Conservation (phyloP, 1,284 basidiomycete species). For the Retiboletus flavoniger region DNA sequence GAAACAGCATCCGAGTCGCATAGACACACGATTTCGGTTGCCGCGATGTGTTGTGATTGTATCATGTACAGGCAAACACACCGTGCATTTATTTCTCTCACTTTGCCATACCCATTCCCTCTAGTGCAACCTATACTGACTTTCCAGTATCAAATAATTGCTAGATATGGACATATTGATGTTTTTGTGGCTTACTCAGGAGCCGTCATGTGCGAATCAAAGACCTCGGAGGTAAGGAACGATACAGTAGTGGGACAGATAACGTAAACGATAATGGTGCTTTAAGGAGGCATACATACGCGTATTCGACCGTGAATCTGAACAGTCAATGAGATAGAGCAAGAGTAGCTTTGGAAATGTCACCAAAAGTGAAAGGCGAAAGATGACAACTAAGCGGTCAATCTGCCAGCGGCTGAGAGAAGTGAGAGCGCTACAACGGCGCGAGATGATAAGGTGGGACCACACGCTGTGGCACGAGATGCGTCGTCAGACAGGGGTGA, state of each 20-base stretch:
- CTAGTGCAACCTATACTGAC: background rate
- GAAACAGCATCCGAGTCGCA: background rate
- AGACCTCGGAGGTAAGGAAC: background rate
- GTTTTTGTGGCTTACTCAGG: background rate
- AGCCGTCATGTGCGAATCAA: background rate
- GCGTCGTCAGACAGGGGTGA: background rate
- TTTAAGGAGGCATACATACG: background rate
- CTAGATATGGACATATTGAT: conserved; percentile 4
- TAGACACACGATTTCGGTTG: background rate
- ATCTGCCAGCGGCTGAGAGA: background rate
- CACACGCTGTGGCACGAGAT: background rate
- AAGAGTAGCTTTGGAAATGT: background rate
- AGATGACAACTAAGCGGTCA: background rate
- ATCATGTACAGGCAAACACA: background rate
- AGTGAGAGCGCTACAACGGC: background rate
- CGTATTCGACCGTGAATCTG: background rate
- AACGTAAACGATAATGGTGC: background rate
- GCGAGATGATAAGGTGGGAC: conserved; percentile 16
- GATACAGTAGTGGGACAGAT: conserved; percentile 6
- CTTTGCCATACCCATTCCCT: background rate
- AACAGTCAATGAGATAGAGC: background rate
- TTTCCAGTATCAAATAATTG: background rate
- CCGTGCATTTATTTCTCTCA: background rate
- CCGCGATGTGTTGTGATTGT: conserved; percentile 7
- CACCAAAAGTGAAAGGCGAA: background rate